Conservation (phyloP, 768 basidiomycete species). For the Pleurotus tuber-regium region DNA sequence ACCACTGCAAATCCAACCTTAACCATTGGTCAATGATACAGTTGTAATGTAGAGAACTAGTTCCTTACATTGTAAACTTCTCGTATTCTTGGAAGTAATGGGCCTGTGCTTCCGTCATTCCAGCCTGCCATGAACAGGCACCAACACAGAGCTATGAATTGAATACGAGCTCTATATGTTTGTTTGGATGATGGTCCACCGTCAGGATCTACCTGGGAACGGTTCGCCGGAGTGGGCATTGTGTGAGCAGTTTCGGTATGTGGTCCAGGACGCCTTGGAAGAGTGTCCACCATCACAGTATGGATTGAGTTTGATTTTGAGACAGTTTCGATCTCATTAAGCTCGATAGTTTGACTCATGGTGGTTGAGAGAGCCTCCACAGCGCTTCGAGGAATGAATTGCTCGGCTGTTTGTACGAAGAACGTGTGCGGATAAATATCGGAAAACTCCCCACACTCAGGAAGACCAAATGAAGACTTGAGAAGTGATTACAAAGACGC, state of each 20-base stretch:
- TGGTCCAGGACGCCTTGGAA: background rate
- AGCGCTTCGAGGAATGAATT: background rate
- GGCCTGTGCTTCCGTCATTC: conserved; percentile 77
- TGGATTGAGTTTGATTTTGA: background rate
- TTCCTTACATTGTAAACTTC: conserved; percentile 45
- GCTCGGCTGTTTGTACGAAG: too few relatives aligned
- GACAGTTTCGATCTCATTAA: conserved; percentile 3
- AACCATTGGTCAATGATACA: too few relatives aligned
- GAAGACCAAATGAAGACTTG: too few relatives aligned
- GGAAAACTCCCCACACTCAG: background rate
- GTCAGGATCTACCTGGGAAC: background rate
- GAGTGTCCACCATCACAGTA: background rate
- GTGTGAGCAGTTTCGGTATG: background rate
- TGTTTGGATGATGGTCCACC: conserved; percentile 2
- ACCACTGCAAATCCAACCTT: conserved; percentile 53
- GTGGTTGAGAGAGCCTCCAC: conserved; percentile 1
- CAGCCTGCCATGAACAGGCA: conserved; percentile 65
- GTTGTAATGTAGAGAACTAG: too few relatives aligned
- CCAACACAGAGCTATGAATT: conserved; percentile 55
- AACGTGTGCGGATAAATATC: background rate
- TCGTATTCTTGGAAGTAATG: conserved; percentile 72
- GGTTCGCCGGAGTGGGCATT: background rate
- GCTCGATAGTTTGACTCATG: conserved; percentile 9
- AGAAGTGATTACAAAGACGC: too few relatives aligned
- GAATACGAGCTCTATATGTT: conserved; percentile 27